Evolutionary conservation across 2,329 filamentous ascomycete genomes (phyloP).

Genomic region (Colletotrichum sansevieriae): DNA sequence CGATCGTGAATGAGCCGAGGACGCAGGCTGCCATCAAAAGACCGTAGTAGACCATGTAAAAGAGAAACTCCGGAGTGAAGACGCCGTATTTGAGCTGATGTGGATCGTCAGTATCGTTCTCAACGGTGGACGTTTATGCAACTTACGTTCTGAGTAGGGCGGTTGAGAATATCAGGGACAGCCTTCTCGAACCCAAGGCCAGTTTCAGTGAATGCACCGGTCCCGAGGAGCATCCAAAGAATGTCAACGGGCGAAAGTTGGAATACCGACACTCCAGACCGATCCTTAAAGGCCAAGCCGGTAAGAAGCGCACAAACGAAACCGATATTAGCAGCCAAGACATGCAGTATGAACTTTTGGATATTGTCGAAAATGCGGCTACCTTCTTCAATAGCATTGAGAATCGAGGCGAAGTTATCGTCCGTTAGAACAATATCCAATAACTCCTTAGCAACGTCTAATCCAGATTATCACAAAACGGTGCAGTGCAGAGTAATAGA

Average conservation of each 20-base stretch:
- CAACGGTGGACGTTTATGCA: not conserved
- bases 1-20: no score
- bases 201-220: conserved; percentile 81
- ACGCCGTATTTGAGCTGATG: conserved; percentile 68
- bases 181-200: conserved; percentile 81
- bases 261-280: conserved; percentile 74
- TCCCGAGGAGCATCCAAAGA: conserved; percentile 86
- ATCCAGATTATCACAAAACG: no score
- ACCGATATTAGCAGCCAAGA: conserved; percentile 78
- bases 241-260: conserved; percentile 82
- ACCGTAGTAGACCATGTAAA: conserved; percentile 57
- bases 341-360: conserved; percentile 79
- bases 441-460: conserved; percentile 73
- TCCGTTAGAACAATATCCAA: conserved; percentile 79
- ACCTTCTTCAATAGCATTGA: conserved; percentile 79
- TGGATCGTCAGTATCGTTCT: not conserved
- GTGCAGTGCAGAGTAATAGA: no score
- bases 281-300: conserved; percentile 79
- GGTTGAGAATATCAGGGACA: conserved; percentile 75
- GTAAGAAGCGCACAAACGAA: conserved; percentile 78
- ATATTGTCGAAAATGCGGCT: conserved; percentile 82
- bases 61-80: conserved; percentile 74
- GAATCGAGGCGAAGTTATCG: conserved; percentile 80
- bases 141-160: conserved; percentile 68
- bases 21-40: no score